Evolutionary conservation across 495 filamentous ascomycete species (phyloP), one percentile per base, ranked within the genome.

Genomic region (Aspergillus taichungensis): DNA sequence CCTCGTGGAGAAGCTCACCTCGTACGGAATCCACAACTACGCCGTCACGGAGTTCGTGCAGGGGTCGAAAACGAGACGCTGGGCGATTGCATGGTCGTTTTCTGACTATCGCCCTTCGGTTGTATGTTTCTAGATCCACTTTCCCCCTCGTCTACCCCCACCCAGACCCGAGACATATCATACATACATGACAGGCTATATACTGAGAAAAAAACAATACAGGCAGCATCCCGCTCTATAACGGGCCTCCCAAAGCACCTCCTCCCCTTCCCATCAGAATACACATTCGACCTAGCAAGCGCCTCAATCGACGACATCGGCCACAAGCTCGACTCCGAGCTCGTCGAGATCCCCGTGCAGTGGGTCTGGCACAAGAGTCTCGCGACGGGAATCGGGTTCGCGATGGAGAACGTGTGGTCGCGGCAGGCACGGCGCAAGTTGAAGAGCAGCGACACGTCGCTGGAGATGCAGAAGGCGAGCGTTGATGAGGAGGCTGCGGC

Each of bases 21-120:
- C 67, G 8, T 61, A 75, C 7, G 72, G 67, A 0, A 76, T 90
- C 31, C 60, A 71, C 9, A 98, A 98, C 63, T 96, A 80, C 47
- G 91, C 88, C 6, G 79, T 94, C 3, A 86, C 80, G 0, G 80
- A 84, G 51, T 85, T 97, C 44, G 71, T 86, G 1, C 85, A 92
- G 50, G 90, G 89, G 0, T 78, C 64, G 30, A 82, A 80, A 56
- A 98, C 92, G 13, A 78, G 81, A 38, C 68, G 92, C 13, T 97
- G 92, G 92, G 87, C 78, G 7, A 63, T 96, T 28, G 92, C 74
- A 0, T 98, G 92, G 92, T 90, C 84, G 42, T 96, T 84, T 67
- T 68, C 72, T 3, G 73, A 78, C 40, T 67, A 74, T 52, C 72
- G 91, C 41, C 88, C 91, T 24, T 64, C 63, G 13, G 70, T 75